Base-by-base conservation (phyloP, 371 early-diverging fungal species). In the Conidiobolus incongruus region DNA sequence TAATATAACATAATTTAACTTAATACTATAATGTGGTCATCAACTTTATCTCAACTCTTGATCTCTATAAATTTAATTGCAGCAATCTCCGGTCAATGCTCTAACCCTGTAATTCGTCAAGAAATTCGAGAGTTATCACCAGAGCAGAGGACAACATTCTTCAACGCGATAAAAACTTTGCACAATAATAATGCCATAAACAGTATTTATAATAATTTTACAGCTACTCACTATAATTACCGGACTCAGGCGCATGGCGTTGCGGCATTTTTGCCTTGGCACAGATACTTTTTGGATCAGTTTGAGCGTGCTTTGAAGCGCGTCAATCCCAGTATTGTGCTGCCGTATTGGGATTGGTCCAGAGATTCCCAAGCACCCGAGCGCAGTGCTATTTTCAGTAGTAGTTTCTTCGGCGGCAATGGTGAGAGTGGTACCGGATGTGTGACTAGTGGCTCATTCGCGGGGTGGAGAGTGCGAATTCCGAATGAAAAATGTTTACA, bases 11-110 rank as follows among this genome's bases (percentile, higher is more conserved):
- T 26, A 26, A 26, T 4, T 26, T 26, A 26, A 26, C 8, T 26
- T 4, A 26, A 4, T 4, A 26, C 8, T 26, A 26, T 8, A 8
- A 26, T 26, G 26, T 26, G 26, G 26, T 26, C 8, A 8, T 26
- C 8, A 26, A 26, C 3, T 26, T 26, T 26, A 26, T 4, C 26
- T 8, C 3, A 26, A 26, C 8, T 76, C 70, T 6, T 93, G 92
- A 54, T 70, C 91, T 17, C 42, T 52, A 46, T 69, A 64, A 34
- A 70, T 66, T 42, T 87, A 88, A 40, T 83, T 87, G 24, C 85
- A 49, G 52, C 77, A 71, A 13, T 66, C 75, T 62, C 93, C 94
- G 35, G 85, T 66, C 90, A 90, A 94, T 29, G 73, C 69, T 21
- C 91, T 59, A 75, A 88, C 72, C 58, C 81, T 77, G 47, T 93